Base-by-base conservation (phyloP, 1,139 yeast genomes). In the Blastobotrys apis region DNA sequence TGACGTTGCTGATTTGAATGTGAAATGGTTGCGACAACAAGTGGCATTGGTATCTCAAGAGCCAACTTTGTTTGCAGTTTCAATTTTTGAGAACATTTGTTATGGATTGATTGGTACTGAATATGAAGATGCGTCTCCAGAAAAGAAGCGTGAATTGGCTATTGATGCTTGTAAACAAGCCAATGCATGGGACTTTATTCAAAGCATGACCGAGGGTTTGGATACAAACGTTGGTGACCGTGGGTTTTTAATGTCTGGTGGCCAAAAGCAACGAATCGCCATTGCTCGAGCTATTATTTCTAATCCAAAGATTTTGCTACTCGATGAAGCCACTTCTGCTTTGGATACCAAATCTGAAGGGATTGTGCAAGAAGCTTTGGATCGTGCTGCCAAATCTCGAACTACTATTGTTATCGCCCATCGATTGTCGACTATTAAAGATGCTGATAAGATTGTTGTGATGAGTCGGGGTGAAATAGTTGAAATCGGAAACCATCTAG, bases 31-130 rank as follows among this genome's bases (percentile, higher is more conserved):
- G 49, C 75, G 96, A 56, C 74, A 83, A 51, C 72, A 80, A 42
- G 76, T 86, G 46, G 95, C 96, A 12, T 77, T 85, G 34, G 96
- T 88, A 3, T 92, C 88, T 56, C 97, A 88, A 64, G 95, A 86
- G 53, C 95, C 97, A 3, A 74, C 83, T 37, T 68, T 88, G 41
- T 80, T 88, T 54, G 79, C 88, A 15, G 94, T 94, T 1, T 74
- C 88, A 3, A 80, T 88, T 23, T 69, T 78, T 48, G 95, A 87
- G 53, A 88, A 88, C 58, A 80, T 88, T 37, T 75, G 81, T 0
- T 88, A 84, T 58, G 94, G 95, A 1, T 63, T 73, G 17, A 64
- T 68, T 45, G 78, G 84, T 33, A 74, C 82, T 0, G 73, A 78
- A 3, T 67, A 68, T 23, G 80, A 82, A 50, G 62, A 67, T 43